Conservation (phyloP, 257 asterid genomes). For the Fraxinus quadrangulata region DNA sequence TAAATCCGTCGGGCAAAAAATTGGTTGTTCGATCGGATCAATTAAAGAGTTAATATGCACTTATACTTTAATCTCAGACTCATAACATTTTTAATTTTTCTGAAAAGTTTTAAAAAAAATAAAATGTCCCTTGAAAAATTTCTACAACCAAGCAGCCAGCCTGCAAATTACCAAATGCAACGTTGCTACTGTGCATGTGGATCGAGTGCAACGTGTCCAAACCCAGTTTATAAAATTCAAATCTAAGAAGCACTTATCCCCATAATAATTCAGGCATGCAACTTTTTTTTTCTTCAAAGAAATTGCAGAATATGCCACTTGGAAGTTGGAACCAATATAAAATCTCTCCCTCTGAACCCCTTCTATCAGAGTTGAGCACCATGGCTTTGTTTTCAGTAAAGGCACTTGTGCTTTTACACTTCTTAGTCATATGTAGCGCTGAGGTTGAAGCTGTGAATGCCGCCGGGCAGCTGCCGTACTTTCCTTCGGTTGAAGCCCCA, state of each 20-base stretch:
- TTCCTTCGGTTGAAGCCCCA: constrained; percentile 33
- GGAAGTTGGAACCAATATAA: constrained; percentile 36
- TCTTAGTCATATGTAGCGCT: not conserved
- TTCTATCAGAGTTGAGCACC: constrained; percentile 2
- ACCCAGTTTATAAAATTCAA: not conserved
- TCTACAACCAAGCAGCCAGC: not conserved
- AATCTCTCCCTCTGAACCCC: constrained; percentile 18
- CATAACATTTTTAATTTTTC: not conserved
- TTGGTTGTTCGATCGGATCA: too few species aligned
- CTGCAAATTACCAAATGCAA: not conserved
- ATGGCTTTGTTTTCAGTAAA: constrained; percentile 11
- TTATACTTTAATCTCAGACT: too few species aligned
- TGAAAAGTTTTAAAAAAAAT: too few species aligned
- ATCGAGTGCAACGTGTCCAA: not conserved
- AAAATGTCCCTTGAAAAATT: too few species aligned
- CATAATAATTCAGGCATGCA: not conserved
- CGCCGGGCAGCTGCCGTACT: not conserved
- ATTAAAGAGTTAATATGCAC: too few species aligned
- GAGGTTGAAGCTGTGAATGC: not conserved
- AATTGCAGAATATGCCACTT: constrained; percentile 23
- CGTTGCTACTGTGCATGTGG: not conserved
- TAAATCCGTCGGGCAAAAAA: too few species aligned
- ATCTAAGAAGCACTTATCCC: not conserved
- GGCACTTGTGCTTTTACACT: constrained; percentile 13
- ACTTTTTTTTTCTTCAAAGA: not conserved